Conservation (phyloP, 2,329 filamentous ascomycete genomes). For the Cordyceps farinosa region DNA sequence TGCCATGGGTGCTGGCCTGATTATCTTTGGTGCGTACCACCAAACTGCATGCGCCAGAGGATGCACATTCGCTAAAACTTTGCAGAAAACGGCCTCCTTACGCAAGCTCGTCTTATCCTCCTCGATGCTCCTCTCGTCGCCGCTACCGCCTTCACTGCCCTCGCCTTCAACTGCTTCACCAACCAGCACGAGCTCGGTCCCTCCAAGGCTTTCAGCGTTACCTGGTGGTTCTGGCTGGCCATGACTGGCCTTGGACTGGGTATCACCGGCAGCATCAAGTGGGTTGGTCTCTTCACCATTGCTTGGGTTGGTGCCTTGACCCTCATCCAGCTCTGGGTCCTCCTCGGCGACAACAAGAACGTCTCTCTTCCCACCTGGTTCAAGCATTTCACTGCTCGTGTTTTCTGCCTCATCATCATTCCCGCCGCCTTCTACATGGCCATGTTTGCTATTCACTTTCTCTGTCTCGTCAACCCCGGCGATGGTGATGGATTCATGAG, state of each 20-base stretch:
- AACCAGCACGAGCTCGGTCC: conserved; percentile 97
- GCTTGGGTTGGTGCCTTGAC: conserved; percentile 95
- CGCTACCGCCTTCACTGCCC: conserved; percentile 85
- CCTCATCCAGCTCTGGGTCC: conserved; percentile 86
- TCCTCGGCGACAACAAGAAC: conserved; percentile 83
- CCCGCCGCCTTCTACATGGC: conserved; percentile 87
- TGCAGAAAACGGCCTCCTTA: conserved; percentile 88
- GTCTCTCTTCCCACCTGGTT: conserved; percentile 83
- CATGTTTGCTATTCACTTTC: conserved; percentile 97
- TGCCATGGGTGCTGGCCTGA: conserved; percentile 74
- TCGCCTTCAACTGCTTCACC: conserved; percentile 88
- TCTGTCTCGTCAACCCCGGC: conserved; percentile 88
- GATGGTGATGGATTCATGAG: conserved; percentile 99
- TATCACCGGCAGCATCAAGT: conserved; percentile 92
- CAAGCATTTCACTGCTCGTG: conserved; percentile 89
- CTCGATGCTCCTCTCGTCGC: conserved; percentile 93
- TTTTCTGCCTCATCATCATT: conserved; percentile 88
- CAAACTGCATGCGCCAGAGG: background rate
- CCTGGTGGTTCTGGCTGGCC: conserved; percentile 97
- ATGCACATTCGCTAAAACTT: conserved; percentile 26
- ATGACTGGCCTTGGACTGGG: conserved; percentile 84
- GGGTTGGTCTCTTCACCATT: conserved; percentile 98
- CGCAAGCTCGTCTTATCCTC: conserved; percentile 91
- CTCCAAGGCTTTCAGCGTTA: conserved; percentile 76
- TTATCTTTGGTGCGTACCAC: conserved; percentile 78